Base-by-base conservation (phyloP, 352 stramenopile species). In the Pythium phragmitis region DNA sequence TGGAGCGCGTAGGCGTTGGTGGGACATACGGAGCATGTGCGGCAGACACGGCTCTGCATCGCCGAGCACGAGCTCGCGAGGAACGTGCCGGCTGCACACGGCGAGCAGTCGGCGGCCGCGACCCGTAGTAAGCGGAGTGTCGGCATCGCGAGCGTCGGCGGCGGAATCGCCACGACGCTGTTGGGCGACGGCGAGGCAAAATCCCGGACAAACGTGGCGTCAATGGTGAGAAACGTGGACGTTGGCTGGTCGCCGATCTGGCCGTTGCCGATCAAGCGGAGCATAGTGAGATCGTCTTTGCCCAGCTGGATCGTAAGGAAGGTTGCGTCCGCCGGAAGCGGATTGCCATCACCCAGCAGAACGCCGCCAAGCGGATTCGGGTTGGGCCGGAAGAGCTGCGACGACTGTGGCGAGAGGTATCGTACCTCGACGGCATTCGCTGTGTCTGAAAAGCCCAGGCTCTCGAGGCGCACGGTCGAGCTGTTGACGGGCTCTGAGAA, bases 401-500 rank as follows among this genome's bases (percentile, higher is more conserved):
- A 77, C 7, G 74, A 79, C 8, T 57, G 2, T 7, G 68, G 37
- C 16, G 78, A 84, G 36, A 94, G 66, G 0, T 46, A 56, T 50
- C 74, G 79, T n/a, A 73, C 19, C 30, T 85, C 67, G 0, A 72
- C 64, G 8, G 59, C 73, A 1, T 33, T 57, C 2, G 63, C 47
- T 5, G 74, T 77, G 23, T 90, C 75, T 0, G 80, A 77, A 37
- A 94, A 70, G 4, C 63, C 55, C 0, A 94, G 41, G 0, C 69
- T 57, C 2, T 77, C 65, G 36, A 88, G 64, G 7, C 66, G 57
- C 4, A 84, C 53, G 1, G 41, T 79, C 4, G 57, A 33, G 21
- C 62, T 70, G 50, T 92, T 52, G 30, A 94, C 77, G 1, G 82
- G 70, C 54, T 94, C 79, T 0, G 80, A 88, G 65, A 94, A 92